A percentile compares a stretch with the other conserved stretches of the same genome.
Evolutionary conservation across 495 filamentous ascomycete species (phyloP).

Genomic region (Neurospora sp.): DNA sequence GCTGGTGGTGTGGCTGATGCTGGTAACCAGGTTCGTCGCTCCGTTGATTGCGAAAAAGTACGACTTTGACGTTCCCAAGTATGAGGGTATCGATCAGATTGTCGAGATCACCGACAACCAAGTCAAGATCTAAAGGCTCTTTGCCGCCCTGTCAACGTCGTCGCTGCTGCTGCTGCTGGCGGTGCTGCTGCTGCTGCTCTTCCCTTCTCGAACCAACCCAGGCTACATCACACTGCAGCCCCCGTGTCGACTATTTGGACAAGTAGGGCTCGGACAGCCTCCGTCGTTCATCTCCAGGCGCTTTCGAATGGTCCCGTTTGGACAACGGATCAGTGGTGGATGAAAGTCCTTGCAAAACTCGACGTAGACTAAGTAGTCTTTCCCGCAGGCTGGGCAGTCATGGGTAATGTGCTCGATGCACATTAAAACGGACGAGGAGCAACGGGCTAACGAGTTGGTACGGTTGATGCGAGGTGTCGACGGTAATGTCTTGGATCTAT

Average conservation of each 20-base stretch:
- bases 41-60: conserved; percentile 77
- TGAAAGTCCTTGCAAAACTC: conserved; percentile 38
- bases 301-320: conserved; percentile 23
- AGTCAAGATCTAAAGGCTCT: conserved; percentile 41
- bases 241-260: conserved; percentile 38
- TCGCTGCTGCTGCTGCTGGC: neutral
- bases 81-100: conserved; percentile 83
- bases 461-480: conserved; percentile 10
- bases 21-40: conserved; percentile 57
- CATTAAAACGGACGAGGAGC: conserved; percentile 30
- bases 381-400: conserved; percentile 42
- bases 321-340: conserved; percentile 33
- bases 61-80: conserved; percentile 69
- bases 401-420: conserved; percentile 38
- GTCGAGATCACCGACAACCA: conserved; percentile 59
- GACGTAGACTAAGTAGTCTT: conserved; percentile 40
- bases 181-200: neutral
- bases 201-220: neutral
- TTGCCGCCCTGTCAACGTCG: neutral
- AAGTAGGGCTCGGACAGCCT: conserved; percentile 37
- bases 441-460: neutral
- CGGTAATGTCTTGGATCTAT: conserved; percentile 1
- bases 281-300: conserved; percentile 36
- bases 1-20: conserved; percentile 9
- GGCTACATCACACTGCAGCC: conserved; percentile 36